Evolutionary conservation across 768 basidiomycete genomes (phyloP).

Genomic region (Boletus pseudo-olivaceus): DNA sequence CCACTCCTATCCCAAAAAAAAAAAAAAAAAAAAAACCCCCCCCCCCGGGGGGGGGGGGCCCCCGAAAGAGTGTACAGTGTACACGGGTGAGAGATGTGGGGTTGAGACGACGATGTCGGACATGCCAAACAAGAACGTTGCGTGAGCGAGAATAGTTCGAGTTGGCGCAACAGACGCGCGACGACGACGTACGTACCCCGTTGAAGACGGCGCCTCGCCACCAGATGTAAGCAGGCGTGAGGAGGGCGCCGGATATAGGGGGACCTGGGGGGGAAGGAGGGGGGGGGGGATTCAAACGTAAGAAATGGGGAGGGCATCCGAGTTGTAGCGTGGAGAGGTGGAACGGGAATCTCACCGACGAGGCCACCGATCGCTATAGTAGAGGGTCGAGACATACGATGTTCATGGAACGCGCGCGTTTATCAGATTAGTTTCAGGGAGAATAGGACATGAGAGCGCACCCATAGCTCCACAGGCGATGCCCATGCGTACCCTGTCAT

Average conservation of each 20-base stretch:
- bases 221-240: constrained; percentile 52
- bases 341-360: constrained; percentile 10
- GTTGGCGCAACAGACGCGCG: no score
- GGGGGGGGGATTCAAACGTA: no score
- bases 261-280: constrained; percentile 33
- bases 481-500: constrained; percentile 41
- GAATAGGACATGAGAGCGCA: constrained; percentile 9
- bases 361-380: constrained; percentile 11
- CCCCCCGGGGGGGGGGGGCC: no score
- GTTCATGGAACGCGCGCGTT: not conserved
- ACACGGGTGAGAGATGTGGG: no score
- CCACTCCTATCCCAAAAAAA: no score
- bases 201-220: constrained; percentile 56
- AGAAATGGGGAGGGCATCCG: not conserved
- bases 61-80: no score
- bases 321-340: not conserved
- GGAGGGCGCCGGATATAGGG: constrained; percentile 55
- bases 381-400: not conserved
- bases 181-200: constrained; percentile 31
- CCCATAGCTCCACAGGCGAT: constrained; percentile 48
- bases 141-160: no score
- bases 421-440: not conserved
- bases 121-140: no score
- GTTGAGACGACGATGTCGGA: no score
- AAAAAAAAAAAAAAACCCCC: no score